Evolutionary conservation across 2,329 filamentous ascomycete species (phyloP).

Genomic region (Trichoderma aggressivum): DNA sequence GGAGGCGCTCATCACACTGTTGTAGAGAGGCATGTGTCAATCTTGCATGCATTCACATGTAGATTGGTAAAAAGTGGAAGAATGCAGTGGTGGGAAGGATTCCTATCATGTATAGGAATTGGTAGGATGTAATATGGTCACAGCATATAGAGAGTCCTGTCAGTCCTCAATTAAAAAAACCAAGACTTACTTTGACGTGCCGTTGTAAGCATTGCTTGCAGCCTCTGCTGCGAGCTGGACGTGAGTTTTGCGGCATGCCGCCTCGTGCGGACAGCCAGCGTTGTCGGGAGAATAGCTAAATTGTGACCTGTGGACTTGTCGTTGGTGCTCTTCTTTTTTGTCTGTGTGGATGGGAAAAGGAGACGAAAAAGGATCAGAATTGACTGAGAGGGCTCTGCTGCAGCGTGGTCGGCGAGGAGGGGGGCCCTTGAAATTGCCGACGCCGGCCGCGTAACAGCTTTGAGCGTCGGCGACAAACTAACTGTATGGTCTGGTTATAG

Average conservation of each 20-base stretch:
- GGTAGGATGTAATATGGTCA: not conserved
- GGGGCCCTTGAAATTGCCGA: not conserved
- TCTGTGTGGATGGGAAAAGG: not conserved
- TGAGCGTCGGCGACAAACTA: too few species aligned
- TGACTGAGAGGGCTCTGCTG: not conserved
- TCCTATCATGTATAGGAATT: not conserved
- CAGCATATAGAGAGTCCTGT: not conserved
- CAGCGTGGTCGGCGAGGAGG: not conserved
- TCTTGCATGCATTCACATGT: not conserved
- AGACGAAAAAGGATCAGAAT: not conserved
- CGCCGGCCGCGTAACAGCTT: not conserved
- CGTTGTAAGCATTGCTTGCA: not conserved
- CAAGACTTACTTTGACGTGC: not conserved
- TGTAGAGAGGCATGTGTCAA: not conserved
- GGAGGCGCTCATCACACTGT: not conserved
- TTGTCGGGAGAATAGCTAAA: not conserved
- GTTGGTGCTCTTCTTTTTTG: not conserved
- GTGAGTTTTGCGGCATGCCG: not conserved
- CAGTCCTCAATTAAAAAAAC: not conserved
- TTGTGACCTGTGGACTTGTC: not conserved
- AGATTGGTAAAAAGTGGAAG: not conserved
- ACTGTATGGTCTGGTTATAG: too few species aligned
- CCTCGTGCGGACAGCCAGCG: not conserved
- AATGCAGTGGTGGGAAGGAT: not conserved
- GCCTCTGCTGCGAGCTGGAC: not conserved